Conservation (phyloP, 2,329 filamentous ascomycete species). For the Penicillium sp. region DNA sequence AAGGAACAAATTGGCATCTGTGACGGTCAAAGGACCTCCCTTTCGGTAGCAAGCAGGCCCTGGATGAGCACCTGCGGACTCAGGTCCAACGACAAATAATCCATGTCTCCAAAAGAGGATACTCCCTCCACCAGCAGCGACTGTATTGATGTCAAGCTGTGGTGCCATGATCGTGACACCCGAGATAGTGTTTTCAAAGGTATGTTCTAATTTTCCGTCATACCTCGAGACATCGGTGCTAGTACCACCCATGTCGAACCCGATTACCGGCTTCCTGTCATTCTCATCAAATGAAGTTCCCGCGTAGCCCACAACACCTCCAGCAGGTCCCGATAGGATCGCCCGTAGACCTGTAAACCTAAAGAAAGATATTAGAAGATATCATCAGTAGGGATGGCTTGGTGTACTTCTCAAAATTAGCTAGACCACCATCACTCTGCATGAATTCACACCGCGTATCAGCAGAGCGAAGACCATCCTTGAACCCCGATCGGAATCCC, state of each 20-base stretch:
- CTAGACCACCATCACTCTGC: constrained; percentile 77
- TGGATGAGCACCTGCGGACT: constrained; percentile 86
- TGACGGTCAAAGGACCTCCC: constrained; percentile 86
- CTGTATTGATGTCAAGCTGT: constrained; percentile 91
- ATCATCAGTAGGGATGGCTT: not conserved
- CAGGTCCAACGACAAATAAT: constrained; percentile 86
- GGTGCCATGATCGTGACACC: constrained; percentile 92
- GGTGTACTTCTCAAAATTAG: constrained; percentile 29
- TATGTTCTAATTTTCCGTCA: constrained; percentile 84
- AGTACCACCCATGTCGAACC: constrained; percentile 91
- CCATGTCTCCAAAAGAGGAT: constrained; percentile 83
- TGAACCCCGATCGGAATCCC: constrained; percentile 79
- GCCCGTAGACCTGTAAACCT: constrained; percentile 79
- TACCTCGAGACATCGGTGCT: constrained; percentile 87
- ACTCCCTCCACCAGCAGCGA: constrained; percentile 77
- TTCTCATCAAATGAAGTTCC: constrained; percentile 81
- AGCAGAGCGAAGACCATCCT: constrained; percentile 71
- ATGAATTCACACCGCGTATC: constrained; percentile 81
- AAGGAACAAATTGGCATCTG: constrained; percentile 86
- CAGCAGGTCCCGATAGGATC: constrained; percentile 87
- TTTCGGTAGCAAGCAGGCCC: constrained; percentile 92
- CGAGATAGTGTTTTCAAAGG: constrained; percentile 89
- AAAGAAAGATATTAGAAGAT: not conserved
- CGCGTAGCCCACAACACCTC: constrained; percentile 87
- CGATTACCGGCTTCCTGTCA: constrained; percentile 80